phyloP scores from a whole-genome alignment of 768 basidiomycete genomes.

The Boletus vinaceobasis region DNA sequence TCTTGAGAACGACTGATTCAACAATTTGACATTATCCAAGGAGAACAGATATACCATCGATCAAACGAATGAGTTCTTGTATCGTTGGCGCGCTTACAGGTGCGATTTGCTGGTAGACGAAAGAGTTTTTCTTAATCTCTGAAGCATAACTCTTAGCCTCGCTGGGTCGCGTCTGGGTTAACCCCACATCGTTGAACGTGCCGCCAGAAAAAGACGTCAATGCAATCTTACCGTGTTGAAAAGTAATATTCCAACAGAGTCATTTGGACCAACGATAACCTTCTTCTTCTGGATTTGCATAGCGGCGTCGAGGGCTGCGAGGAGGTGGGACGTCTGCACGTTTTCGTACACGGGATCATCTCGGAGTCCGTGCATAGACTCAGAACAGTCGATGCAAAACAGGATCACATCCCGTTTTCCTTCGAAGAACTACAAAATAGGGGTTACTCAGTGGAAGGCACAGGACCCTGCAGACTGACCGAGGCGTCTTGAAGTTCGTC shows the following conservation, averaged over 20 bases:
- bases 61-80: constrained; percentile 68
- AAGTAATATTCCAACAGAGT: constrained; percentile 84
- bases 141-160: constrained; percentile 40
- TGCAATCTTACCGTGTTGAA: constrained; percentile 79
- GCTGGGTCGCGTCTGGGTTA: constrained; percentile 22
- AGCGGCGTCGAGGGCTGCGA: constrained; percentile 76
- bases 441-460: constrained; percentile 4
- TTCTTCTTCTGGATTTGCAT: constrained; percentile 88
- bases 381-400: constrained; percentile 94
- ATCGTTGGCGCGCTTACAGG: constrained; percentile 80
- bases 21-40: neutral
- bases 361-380: constrained; percentile 76
- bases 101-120: constrained; percentile 71
- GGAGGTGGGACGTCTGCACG: constrained; percentile 69
- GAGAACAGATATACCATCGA: constrained; percentile 59
- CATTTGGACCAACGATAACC: constrained; percentile 83
- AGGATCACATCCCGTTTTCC: constrained; percentile 82
- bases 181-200: neutral
- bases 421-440: constrained; percentile 53
- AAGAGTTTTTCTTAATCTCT: constrained; percentile 68
- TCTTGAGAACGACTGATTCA: constrained; percentile 38
- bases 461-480: constrained; percentile 35
- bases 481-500: constrained; percentile 74
- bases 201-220: neutral
- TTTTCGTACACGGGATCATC: constrained; percentile 66